Conservation (phyloP, 2,329 filamentous ascomycete species). For the Penicillium olsonii region DNA sequence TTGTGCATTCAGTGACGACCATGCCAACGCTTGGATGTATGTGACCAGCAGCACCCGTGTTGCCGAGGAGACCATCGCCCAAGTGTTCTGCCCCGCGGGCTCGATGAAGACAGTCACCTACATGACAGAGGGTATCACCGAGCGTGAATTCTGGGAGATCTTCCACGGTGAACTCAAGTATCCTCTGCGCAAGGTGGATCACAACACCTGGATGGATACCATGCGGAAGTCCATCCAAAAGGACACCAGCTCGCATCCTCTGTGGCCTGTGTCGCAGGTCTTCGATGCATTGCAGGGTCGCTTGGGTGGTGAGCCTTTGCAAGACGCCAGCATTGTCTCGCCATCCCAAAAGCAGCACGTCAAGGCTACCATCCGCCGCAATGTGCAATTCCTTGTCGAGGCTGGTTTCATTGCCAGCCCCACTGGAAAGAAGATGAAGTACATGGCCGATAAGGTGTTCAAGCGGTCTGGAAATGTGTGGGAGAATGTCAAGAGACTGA, state of each 20-base stretch:
- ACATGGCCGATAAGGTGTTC: slow-evolving; percentile 17
- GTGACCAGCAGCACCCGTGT: slow-evolving; percentile 10
- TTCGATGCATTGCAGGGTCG: slow-evolving; percentile 5
- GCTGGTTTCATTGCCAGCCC: slow-evolving; percentile 16
- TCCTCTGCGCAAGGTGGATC: slow-evolving; percentile 2
- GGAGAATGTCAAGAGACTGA: slow-evolving; percentile 18
- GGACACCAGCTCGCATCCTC: neutral
- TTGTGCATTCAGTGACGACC: slow-evolving; percentile 3
- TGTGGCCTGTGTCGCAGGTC: slow-evolving; percentile 6
- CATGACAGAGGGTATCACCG: slow-evolving; percentile 11
- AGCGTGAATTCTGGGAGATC: slow-evolving; percentile 17
- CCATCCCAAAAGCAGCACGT: slow-evolving; percentile 16
- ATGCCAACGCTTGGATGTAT: slow-evolving; percentile 14
- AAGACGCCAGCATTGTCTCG: slow-evolving; percentile 8
- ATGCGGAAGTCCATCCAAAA: slow-evolving; percentile 4
- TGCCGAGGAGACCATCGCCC: slow-evolving; percentile 13
- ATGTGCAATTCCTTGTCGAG: slow-evolving; percentile 15
- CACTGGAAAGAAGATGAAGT: slow-evolving; percentile 16
- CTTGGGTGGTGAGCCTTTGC: slow-evolving; percentile 3
- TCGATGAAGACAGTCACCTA: slow-evolving; percentile 1
- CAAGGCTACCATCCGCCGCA: slow-evolving; percentile 12
- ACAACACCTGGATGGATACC: slow-evolving; percentile 8
- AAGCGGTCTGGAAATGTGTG: slow-evolving; percentile 16
- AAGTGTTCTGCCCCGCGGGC: slow-evolving; percentile 12
- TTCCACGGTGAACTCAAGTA: slow-evolving; percentile 14